Percentiles rank a stretch among this genome's conserved stretches.
Conservation (phyloP, 1,284 basidiomycete genomes). For the Hypsizygus ulmarius region DNA sequence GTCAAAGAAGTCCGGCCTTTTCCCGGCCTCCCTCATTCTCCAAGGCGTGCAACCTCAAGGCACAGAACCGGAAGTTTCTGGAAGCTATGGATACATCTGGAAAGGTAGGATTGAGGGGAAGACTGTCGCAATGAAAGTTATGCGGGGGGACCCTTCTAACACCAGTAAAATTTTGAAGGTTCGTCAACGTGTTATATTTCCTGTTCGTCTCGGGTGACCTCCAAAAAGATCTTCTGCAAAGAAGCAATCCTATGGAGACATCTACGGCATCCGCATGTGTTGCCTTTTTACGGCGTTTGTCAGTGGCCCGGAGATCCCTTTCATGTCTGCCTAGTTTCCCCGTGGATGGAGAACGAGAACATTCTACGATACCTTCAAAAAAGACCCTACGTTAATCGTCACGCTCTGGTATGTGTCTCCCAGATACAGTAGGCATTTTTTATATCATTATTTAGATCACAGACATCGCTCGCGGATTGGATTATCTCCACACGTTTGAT, state of each 20-base stretch:
- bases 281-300: slow-evolving; percentile 13
- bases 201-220: background rate
- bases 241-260: slow-evolving; percentile 16
- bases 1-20: slow-evolving; percentile 10
- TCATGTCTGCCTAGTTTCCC: slow-evolving; percentile 14
- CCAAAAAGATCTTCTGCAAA: slow-evolving; percentile 11
- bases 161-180: slow-evolving; percentile 4
- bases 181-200: background rate
- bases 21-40: slow-evolving; percentile 13
- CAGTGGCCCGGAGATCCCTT: slow-evolving; percentile 5
- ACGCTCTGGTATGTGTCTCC: slow-evolving; percentile 6
- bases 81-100: slow-evolving; percentile 15
- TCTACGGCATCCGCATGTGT: slow-evolving; percentile 9
- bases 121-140: slow-evolving; percentile 14
- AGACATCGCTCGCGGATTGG: slow-evolving; percentile 6
- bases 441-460: slow-evolving; percentile 1
- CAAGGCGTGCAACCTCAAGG: slow-evolving; percentile 9
- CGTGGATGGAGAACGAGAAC: slow-evolving; percentile 15
- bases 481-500: slow-evolving; percentile 11
- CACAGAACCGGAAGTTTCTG: slow-evolving; percentile 4
- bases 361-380: slow-evolving; percentile 9
- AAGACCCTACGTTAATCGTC: slow-evolving; percentile 5
- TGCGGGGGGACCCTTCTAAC: slow-evolving; percentile 4
- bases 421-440: background rate
- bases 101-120: slow-evolving; percentile 4